Base-by-base conservation (phyloP, 192 early-diverging fungal species). In the Coemansia sp. region DNA sequence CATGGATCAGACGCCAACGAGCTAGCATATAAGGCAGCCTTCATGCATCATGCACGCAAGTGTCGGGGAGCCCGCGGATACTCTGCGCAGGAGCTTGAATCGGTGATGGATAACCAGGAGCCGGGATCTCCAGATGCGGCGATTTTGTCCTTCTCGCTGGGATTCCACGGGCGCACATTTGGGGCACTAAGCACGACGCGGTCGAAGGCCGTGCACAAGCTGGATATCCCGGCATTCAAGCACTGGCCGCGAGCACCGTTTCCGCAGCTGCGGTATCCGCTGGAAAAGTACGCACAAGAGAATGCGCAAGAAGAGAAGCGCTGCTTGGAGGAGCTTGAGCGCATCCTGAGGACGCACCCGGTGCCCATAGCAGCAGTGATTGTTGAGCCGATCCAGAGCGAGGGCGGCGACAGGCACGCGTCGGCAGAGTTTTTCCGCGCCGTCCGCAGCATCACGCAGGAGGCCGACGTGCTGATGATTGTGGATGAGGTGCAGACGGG, bases 401-500 rank as follows among this genome's bases (percentile, higher is more conserved):
- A 89, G 57, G 87, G 87, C 28, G 87, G 87, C n/a, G 87, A 89
- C 58, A 53, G 62, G 7, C 65, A 71, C 23, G 87, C 87, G 5
- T 87, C 86, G 13, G 58, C 86, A 13, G 57, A 60, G 12, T 89
- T 84, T 63, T 89, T 89, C 78, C 84, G 80, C 14, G 78, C 58
- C 3, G 65, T 89, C 20, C 76, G 84, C 31, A 63, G 81, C 10
- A 48, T 89, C 46, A 86, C 85, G 19, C 57, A 68, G 23, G 58
- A 81, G 31, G 44, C 80, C 38, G 79, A 80, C 20, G 78, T 86
- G 15, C 61, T 87, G 28, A 79, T 89, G 58, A 89, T 89, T 55
- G 87, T 89, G n/a, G 87, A 89, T 50, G 87, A 89, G 56, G 87
- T 89, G 38, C 87, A 89, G 56, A 89, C 87, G 1, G 87, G 87